Base-by-base conservation (phyloP, 1,284 basidiomycete genomes). In the Megacollybia platyphylla region DNA sequence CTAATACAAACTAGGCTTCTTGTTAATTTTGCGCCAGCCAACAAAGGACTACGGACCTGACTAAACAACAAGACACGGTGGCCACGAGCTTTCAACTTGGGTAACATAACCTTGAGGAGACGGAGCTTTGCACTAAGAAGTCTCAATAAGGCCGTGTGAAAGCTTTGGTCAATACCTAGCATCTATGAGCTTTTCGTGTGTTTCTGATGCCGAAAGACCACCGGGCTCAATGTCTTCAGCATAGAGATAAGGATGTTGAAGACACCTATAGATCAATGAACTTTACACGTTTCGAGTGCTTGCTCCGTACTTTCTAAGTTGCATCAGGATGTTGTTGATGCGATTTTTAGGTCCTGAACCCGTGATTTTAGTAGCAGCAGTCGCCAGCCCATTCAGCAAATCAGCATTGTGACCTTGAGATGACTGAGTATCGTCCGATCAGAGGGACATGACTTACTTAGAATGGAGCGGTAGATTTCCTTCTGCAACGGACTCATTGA, bases 11-110 rank as follows among this genome's bases (percentile, higher is more conserved):
- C 89, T 92, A 49, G n/a, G 10, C n/a, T 32, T n/a, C 39, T 41
- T 20, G 20, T 24, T 24, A 48, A 18, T 40, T 27, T 20, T 13
- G 6, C 39, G 17, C 3, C 29, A 18, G 7, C 31, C n/a, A 18
- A 5, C 36, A 37, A 24, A 37, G 5, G 36, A 5, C 24, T n/a
- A 10, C 71, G 54, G 61, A 94, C 96, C 70, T 98, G 96, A 61
- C 91, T 96, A 65, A 98, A 99, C 20, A 98, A 67, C 17, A 99
- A 69, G n/a, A 97, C 81, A 20, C 96, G 82, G 62, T 98, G 96
- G 0, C 91, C 92, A 35, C 83, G 78, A 41, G 79, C 77, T 56
- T 88, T 90, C 43, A 99, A 73, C 60, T 92, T 88, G 0, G 88
- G 87, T 31, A 98, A 68, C 39, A 97, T 64, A 39, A 68, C 61